These are phyloP conservation scores for Yarrowia galli DNA, from an alignment of 1,139 yeast species.

Conservation along the genomic window DNA sequence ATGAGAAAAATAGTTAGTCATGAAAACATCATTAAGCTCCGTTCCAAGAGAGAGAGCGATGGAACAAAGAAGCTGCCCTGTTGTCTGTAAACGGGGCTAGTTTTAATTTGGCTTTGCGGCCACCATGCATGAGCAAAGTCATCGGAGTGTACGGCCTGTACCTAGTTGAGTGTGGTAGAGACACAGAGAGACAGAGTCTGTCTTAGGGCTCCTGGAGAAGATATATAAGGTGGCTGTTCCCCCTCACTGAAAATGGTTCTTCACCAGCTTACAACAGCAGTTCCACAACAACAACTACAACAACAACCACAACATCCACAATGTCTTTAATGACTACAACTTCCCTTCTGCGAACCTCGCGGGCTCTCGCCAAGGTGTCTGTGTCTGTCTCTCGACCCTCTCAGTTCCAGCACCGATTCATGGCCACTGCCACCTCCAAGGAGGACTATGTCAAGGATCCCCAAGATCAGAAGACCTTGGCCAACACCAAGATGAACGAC, in stretches of 20 bases:
- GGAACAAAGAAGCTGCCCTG: too few relatives aligned
- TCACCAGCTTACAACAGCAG: background rate
- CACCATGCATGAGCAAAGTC: slow-evolving; percentile 22
- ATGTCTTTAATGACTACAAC: slow-evolving; percentile 24
- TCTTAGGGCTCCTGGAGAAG: background rate
- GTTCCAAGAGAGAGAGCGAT: background rate
- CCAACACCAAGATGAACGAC: slow-evolving; percentile 12
- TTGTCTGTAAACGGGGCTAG: background rate
- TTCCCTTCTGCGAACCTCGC: slow-evolving; percentile 25
- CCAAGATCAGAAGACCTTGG: slow-evolving; percentile 10
- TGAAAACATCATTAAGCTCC: background rate
- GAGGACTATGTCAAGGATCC: slow-evolving; percentile 7
- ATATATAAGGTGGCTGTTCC: slow-evolving; percentile 3
- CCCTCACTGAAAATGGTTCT: background rate
- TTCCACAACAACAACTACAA: background rate
- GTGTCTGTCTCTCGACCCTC: slow-evolving; percentile 2
- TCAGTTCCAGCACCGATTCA: slow-evolving; percentile 2
- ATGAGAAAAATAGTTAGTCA: background rate
- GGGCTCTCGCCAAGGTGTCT: slow-evolving; percentile 11
- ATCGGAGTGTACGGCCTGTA: background rate
- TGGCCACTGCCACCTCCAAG: slow-evolving; percentile 10
- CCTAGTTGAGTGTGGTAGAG: too few relatives aligned
- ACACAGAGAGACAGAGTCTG: slow-evolving; percentile 2
- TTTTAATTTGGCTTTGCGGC: slow-evolving; percentile 11
- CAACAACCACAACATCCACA: too few relatives aligned